phyloP scores from a whole-genome alignment of 1,139 yeast species.

The Tardiomyces digboiensis region DNA sequence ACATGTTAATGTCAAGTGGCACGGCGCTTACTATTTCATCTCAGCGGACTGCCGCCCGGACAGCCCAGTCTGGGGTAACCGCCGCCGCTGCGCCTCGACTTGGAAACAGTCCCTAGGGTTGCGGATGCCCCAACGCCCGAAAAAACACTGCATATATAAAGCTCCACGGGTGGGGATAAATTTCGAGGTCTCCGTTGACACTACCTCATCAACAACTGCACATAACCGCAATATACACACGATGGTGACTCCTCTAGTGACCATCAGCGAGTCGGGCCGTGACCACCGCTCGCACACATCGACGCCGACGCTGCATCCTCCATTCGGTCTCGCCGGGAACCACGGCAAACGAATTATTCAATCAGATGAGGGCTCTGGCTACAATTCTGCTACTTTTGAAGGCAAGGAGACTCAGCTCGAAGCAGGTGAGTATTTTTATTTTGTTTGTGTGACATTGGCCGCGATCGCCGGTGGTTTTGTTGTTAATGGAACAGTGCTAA shows the following conservation, averaged over 20 bases:
- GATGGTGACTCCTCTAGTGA: neutral
- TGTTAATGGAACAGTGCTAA: slow-evolving; percentile 23
- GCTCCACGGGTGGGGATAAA: neutral
- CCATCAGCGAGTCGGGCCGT: neutral
- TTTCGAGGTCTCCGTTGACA: neutral
- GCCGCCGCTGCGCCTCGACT: neutral
- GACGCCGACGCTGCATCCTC: slow-evolving; percentile 4
- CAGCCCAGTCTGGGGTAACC: neutral
- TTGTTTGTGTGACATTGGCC: neutral
- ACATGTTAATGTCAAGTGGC: neutral
- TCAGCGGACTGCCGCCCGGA: too few relatives aligned
- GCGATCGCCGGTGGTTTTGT: neutral
- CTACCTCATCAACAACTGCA: neutral
- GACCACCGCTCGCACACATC: neutral
- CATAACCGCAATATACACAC: neutral
- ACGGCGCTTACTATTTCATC: neutral
- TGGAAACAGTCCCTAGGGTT: neutral
- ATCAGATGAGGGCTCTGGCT: slow-evolving; percentile 35
- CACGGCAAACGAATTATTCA: slow-evolving; percentile 10
- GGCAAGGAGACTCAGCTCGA: slow-evolving; percentile 80
- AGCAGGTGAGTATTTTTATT: slow-evolving; percentile 21
- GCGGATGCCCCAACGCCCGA: neutral
- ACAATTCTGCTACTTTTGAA: slow-evolving; percentile 63
- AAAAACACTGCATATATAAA: neutral
- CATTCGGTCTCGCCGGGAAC: slow-evolving; percentile 16